phyloP scores from a whole-genome alignment of 228 moss, liverwort and hornwort species.

The Sphagnum magellanicum region DNA sequence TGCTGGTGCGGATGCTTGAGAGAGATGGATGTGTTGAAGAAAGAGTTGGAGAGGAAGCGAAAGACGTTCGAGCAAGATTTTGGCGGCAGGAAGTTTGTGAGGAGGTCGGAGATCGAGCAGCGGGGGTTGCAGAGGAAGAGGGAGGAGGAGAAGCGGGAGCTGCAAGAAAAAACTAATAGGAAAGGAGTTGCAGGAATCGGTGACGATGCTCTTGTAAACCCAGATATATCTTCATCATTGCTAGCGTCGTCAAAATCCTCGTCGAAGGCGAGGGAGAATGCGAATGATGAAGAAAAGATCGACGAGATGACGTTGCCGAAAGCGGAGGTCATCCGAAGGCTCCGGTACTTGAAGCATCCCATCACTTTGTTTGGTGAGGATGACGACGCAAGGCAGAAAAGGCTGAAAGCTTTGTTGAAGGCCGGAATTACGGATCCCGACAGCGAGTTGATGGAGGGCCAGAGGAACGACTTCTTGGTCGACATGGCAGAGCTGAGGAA shows the following conservation, averaged over 20 bases:
- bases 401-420: conserved; percentile 82
- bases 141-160: conserved; percentile 66
- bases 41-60: conserved; percentile 86
- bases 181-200: conserved; percentile 21
- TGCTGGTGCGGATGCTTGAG: no score
- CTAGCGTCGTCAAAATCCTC: conserved; percentile 36
- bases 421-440: conserved; percentile 79
- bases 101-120: conserved; percentile 79
- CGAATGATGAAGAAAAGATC: conserved; percentile 47
- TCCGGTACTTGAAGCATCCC: conserved; percentile 80
- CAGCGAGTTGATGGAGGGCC: conserved; percentile 96
- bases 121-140: conserved; percentile 70
- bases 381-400: conserved; percentile 65
- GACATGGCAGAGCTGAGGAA: conserved; percentile 93
- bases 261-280: conserved; percentile 49
- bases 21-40: conserved; percentile 73
- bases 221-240: conserved; percentile 36
- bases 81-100: conserved; percentile 81
- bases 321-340: conserved; percentile 78
- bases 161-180: conserved; percentile 48
- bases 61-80: conserved; percentile 70
- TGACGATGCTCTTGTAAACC: conserved; percentile 22
- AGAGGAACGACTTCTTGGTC: conserved; percentile 85
- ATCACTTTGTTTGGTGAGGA: conserved; percentile 89
- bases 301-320: conserved; percentile 63